phyloP scores from a whole-genome alignment of 805 yeast species.

The Starmerella asiatica region DNA sequence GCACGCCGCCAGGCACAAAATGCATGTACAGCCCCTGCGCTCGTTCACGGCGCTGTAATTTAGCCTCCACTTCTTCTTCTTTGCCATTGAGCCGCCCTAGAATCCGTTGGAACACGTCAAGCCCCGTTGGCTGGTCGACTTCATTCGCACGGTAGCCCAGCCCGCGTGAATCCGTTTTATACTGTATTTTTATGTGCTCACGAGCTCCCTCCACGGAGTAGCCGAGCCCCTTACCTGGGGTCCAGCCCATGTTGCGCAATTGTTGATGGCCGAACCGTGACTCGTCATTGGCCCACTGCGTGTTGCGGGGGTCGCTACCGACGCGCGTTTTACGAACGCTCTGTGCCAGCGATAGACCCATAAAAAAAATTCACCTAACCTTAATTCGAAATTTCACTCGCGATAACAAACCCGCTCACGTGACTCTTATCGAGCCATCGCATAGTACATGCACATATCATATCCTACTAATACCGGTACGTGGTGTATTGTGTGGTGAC shows the following conservation, averaged over 20 bases:
- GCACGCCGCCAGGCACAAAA: conserved; percentile 72
- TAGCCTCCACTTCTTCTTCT: conserved; percentile 35
- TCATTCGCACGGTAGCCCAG: conserved; percentile 66
- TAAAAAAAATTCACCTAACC: conserved; percentile 2
- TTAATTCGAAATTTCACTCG: not conserved
- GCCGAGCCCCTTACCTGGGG: conserved; percentile 83
- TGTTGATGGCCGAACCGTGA: conserved; percentile 76
- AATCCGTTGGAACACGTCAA: conserved; percentile 84
- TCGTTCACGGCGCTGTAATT: conserved; percentile 55
- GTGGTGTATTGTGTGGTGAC: too few relatives aligned
- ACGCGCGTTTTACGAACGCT: conserved; percentile 67
- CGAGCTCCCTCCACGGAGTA: conserved; percentile 34
- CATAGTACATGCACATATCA: too few relatives aligned
- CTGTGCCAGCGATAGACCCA: conserved; percentile 37
- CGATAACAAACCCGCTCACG: not conserved
- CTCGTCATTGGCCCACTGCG: conserved; percentile 73
- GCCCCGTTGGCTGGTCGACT: conserved; percentile 70
- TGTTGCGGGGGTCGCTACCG: conserved; percentile 87
- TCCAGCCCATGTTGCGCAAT: conserved; percentile 76
- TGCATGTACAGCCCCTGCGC: conserved; percentile 61
- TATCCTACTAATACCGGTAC: too few relatives aligned
- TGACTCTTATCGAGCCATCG: too few relatives aligned
- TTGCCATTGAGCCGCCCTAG: conserved; percentile 84
- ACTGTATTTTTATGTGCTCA: conserved; percentile 60
- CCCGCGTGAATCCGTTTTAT: conserved; percentile 75